A percentile compares a stretch with the other conserved stretches of the same genome.
phyloP scores from a whole-genome alignment of 2,329 filamentous ascomycete genomes.

The Didymella pinodella region DNA sequence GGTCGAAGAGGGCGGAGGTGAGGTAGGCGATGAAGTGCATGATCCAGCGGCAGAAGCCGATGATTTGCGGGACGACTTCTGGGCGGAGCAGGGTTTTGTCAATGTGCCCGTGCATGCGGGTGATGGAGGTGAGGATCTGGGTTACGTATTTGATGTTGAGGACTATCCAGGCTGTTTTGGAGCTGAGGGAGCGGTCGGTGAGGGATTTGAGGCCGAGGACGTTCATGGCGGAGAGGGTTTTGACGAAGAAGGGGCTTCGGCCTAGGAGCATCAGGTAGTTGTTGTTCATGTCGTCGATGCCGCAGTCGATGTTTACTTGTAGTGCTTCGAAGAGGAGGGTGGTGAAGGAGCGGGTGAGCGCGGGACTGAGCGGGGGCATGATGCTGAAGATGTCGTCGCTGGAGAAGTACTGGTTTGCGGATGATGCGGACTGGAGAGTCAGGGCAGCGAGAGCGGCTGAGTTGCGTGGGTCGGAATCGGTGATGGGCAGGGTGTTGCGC shows the following conservation, averaged over 20 bases:
- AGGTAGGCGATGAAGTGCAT: conserved; percentile 69
- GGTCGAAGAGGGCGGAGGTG: conserved; percentile 59
- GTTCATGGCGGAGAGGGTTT: conserved; percentile 80
- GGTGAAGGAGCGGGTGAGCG: conserved; percentile 59
- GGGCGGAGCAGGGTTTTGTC: conserved; percentile 52
- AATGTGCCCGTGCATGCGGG: conserved; percentile 57
- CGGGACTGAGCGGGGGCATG: conserved; percentile 36
- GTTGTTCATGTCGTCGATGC: conserved; percentile 72
- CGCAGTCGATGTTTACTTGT: conserved; percentile 75
- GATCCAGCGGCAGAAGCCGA: conserved; percentile 80
- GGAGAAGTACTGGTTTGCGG: conserved; percentile 55
- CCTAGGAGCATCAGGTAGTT: conserved; percentile 48
- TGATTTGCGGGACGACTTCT: conserved; percentile 50
- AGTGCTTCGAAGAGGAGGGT: conserved; percentile 66
- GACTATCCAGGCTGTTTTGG: conserved; percentile 77
- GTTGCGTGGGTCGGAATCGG: conserved; percentile 45
- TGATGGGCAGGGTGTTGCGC: conserved; percentile 41
- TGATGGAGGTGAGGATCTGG: conserved; percentile 68
- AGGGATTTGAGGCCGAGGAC: conserved; percentile 68
- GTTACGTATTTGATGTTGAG: conserved; percentile 76
- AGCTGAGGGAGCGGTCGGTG: conserved; percentile 65
- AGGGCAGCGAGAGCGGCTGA: conserved; percentile 53
- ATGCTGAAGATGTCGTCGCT: conserved; percentile 61
- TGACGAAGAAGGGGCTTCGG: conserved; percentile 73
- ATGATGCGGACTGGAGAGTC: conserved; percentile 53